Base-by-base conservation (phyloP, 352 stramenopile genomes). In the Globisporangium barbulae region DNA sequence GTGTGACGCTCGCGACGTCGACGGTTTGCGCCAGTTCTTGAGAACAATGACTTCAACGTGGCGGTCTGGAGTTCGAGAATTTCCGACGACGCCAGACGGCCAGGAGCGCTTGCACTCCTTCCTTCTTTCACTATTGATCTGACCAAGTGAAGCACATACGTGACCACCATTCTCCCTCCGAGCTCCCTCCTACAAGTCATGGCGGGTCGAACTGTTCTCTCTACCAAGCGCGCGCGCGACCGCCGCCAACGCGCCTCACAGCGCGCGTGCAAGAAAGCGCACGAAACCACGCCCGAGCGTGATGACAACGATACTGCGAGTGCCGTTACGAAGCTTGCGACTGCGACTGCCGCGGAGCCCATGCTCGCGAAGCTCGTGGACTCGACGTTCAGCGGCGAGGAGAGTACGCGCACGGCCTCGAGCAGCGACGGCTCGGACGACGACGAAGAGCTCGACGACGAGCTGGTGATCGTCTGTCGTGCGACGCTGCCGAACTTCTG, bases 391-490 rank as follows among this genome's bases (percentile, higher is more conserved):
- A 67, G 48, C 5, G 48, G 48, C 25, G 49, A 65, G 8, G 55
- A 50, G 42, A n/a, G 19, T 9, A 47, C 3, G 47, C 28, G 30
- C 39, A 53, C 50, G 9, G 35, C 21, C 10, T 56, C 53, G 21
- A 62, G 53, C 31, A 35, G 31, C 28, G 54, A 61, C 19, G 54
- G 53, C 17, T 53, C 61, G 17, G 35, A 61, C 45, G 41, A 59
- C 17, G 19, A 37, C 19, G 69, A 73, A 10, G 65, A 88, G 35
- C 35, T 41, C 2, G 80, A 93, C 17, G 71, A 83, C 25, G 78
- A 85, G 35, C 60, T 94, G 19, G 85, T 92, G 21, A 74, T 94
- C 53, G 79, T 94, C 25, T 83, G 81, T 19, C 76, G 67, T 21
- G 72, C 79, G 28, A 78, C 73, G 13, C 69, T 72, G 59, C 72